Evolutionary conservation across 495 filamentous ascomycete genomes (phyloP).

Genomic region (Neurospora sp.): DNA sequence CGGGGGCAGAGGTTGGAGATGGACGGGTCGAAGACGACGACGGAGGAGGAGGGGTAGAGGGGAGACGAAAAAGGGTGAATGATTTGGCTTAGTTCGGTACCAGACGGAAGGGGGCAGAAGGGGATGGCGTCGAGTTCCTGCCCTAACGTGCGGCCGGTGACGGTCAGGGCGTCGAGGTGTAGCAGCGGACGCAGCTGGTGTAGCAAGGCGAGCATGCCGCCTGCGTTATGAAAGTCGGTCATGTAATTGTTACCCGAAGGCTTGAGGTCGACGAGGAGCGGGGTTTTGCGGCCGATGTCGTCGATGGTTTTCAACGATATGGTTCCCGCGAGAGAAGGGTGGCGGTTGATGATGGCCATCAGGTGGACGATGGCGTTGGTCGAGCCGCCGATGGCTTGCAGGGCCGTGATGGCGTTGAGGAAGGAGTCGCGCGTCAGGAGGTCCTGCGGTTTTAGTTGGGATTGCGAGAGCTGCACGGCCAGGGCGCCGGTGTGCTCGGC

Average conservation of each 20-base stretch:
- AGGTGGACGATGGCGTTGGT: slow-evolving; percentile 62
- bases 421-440: slow-evolving; percentile 53
- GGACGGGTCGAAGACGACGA: slow-evolving; percentile 41
- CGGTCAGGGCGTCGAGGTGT: slow-evolving; percentile 44
- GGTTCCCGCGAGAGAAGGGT: slow-evolving; percentile 42
- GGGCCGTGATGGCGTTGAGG: slow-evolving; percentile 55
- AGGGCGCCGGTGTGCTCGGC: slow-evolving; percentile 53
- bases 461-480: slow-evolving; percentile 32
- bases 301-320: slow-evolving; percentile 51
- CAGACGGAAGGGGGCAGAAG: slow-evolving; percentile 29
- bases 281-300: slow-evolving; percentile 48
- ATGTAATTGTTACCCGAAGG: slow-evolving; percentile 62
- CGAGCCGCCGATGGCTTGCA: slow-evolving; percentile 60
- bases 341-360: slow-evolving; percentile 53
- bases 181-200: slow-evolving; percentile 48
- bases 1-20: slow-evolving; percentile 35
- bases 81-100: slow-evolving; percentile 18
- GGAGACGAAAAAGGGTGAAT: slow-evolving; percentile 45
- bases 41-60: slow-evolving; percentile 43
- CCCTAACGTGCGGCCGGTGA: slow-evolving; percentile 51
- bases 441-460: slow-evolving; percentile 36
- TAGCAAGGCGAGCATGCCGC: slow-evolving; percentile 52
- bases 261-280: slow-evolving; percentile 56
- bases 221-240: slow-evolving; percentile 61
- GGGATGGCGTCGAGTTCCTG: slow-evolving; percentile 39